Conservation (phyloP, 139 green algal species). For the Auxenochlorella pyrenoidosa region DNA sequence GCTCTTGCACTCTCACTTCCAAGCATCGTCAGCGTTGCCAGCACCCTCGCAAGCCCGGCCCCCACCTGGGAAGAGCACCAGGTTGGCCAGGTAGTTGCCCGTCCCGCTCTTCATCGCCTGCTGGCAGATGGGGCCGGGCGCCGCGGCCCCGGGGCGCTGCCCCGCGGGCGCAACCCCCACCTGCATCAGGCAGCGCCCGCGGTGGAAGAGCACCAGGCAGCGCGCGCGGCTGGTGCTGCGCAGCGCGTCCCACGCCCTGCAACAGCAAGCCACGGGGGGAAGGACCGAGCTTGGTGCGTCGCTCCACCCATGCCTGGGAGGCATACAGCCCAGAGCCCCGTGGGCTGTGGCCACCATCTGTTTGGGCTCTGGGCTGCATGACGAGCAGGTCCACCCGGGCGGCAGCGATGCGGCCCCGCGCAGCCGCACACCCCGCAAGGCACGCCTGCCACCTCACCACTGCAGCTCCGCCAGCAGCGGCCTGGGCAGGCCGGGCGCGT, state of each 20-base stretch:
- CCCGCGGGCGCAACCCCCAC: not conserved
- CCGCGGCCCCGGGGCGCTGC: constrained; percentile 26
- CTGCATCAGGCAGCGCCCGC: constrained; percentile 57
- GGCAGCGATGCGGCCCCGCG: too few species aligned
- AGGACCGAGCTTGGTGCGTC: too few species aligned
- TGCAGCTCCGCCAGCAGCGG: constrained; percentile 58
- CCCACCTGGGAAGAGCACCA: constrained; percentile 88
- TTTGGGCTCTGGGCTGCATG: too few species aligned
- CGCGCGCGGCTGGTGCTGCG: constrained; percentile 29
- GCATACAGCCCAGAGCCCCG: too few species aligned
- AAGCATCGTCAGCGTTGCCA: too few species aligned
- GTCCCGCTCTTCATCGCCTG: constrained; percentile 61
- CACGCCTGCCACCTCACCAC: constrained; percentile 48
- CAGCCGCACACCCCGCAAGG: too few species aligned
- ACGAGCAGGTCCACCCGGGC: too few species aligned
- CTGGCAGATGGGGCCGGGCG: constrained; percentile 67
- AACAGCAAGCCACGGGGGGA: not conserved
- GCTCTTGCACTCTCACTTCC: constrained; percentile 13
- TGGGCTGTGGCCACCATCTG: too few species aligned
- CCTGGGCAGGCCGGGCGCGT: constrained; percentile 47
- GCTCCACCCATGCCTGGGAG: too few species aligned
- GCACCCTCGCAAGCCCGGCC: too few species aligned
- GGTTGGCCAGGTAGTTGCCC: constrained; percentile 93
- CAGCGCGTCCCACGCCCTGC: constrained; percentile 73
- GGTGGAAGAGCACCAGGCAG: constrained; percentile 48